Conservation (phyloP, 768 basidiomycete genomes). For the Strobilomyces echinocephalus region DNA sequence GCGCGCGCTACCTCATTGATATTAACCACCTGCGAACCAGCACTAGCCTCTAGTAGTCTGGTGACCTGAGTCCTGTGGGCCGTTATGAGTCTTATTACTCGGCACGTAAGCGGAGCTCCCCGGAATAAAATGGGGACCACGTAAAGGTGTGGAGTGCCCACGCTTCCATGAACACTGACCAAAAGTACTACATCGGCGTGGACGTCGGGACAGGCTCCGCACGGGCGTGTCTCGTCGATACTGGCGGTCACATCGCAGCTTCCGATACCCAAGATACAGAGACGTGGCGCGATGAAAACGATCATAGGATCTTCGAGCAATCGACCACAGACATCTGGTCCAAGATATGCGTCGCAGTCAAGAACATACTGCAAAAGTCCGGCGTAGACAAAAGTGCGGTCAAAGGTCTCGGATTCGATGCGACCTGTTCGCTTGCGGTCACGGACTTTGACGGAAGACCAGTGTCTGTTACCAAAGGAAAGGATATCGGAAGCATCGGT, state of each 20-base stretch:
- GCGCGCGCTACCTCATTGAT: too few species aligned
- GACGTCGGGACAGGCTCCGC: constrained; percentile 94
- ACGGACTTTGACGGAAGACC: constrained; percentile 69
- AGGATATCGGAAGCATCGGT: constrained; percentile 46
- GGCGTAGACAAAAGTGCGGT: constrained; percentile 55
- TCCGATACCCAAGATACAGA: constrained; percentile 77
- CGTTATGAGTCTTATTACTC: not conserved
- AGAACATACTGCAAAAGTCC: constrained; percentile 56
- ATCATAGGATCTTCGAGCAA: constrained; percentile 96
- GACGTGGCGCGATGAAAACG: constrained; percentile 78
- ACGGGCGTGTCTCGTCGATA: constrained; percentile 74
- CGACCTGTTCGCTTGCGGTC: constrained; percentile 94
- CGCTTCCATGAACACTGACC: constrained; percentile 33
- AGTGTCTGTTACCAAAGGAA: constrained; percentile 67
- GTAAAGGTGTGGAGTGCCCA: constrained; percentile 9
- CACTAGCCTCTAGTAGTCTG: too few species aligned
- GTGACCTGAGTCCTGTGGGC: too few species aligned
- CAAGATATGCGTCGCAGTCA: constrained; percentile 57
- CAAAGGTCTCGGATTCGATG: constrained; percentile 91
- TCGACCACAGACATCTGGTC: constrained; percentile 87
- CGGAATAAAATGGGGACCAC: not conserved
- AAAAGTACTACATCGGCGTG: constrained; percentile 61
- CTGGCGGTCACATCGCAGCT: constrained; percentile 65
- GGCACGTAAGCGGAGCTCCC: constrained; percentile 2
- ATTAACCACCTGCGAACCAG: too few species aligned